A percentile compares a stretch with the other conserved stretches of the same genome.
These are phyloP conservation scores for Erodium trifolium DNA, from an alignment of 441 rosid species.

Conservation along the genomic window DNA sequence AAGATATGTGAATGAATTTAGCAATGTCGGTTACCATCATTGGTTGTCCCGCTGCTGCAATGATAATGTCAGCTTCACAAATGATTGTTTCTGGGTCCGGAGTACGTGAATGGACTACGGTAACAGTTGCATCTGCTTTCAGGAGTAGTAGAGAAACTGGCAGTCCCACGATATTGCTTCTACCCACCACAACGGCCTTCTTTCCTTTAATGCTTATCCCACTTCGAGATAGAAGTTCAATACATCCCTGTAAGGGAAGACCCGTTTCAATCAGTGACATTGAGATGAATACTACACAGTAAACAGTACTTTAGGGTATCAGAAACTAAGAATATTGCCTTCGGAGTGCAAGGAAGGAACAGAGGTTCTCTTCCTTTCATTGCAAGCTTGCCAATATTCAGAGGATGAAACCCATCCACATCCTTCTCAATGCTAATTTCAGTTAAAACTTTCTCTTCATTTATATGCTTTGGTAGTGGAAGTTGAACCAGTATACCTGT, in stretches of 20 bases:
- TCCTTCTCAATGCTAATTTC: conserved; percentile 76
- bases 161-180: conserved; percentile 87
- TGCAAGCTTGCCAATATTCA: conserved; percentile 89
- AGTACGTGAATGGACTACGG: conserved; percentile 61
- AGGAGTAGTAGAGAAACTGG: conserved; percentile 81
- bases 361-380: conserved; percentile 96
- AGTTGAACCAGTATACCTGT: conserved; percentile 87
- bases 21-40: conserved; percentile 45
- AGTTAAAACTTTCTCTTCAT: conserved; percentile 72
- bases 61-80: conserved; percentile 76
- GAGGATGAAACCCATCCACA: conserved; percentile 95
- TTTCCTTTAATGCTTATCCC: conserved; percentile 68
- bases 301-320: not conserved
- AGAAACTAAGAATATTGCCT: conserved; percentile 37
- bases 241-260: conserved; percentile 50
- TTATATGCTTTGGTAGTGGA: conserved; percentile 76
- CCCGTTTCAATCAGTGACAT: conserved; percentile 1
- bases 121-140: conserved; percentile 91
- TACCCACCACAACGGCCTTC: conserved; percentile 76
- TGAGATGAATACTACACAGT: not conserved
- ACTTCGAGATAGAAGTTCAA: conserved; percentile 73
- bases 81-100: conserved; percentile 49
- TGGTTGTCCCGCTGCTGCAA: conserved; percentile 89
- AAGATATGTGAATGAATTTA: not conserved
- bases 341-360: conserved; percentile 88